Conservation (phyloP, 257 asterid species). For the Cinchona pubescens region DNA sequence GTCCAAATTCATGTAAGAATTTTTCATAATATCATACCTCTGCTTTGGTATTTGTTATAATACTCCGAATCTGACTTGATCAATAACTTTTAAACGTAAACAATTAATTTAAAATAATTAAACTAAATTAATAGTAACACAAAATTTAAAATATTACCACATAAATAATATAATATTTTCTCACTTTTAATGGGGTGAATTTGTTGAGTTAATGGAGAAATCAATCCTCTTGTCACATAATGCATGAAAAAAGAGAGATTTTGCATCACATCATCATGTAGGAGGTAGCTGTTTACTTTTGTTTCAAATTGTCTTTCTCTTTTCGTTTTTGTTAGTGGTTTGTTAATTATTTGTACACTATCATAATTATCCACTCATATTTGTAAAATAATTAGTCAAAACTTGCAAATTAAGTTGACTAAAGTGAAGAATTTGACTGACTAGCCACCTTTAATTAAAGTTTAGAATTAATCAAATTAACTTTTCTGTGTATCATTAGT, state of each 20-base stretch:
- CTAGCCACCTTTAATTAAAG: slow-evolving; percentile 18
- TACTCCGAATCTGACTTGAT: too few relatives aligned
- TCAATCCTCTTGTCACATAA: neutral
- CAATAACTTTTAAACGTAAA: too few relatives aligned
- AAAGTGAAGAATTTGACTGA: slow-evolving; percentile 7
- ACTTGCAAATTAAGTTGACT: slow-evolving; percentile 18
- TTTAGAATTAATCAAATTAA: neutral
- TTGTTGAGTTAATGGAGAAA: too few relatives aligned
- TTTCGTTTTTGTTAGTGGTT: neutral
- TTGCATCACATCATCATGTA: neutral
- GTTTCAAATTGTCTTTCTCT: neutral
- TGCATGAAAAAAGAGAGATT: neutral
- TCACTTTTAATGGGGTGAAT: too few relatives aligned
- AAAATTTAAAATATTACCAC: too few relatives aligned
- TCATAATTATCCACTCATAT: slow-evolving; percentile 38
- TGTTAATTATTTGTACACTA: neutral
- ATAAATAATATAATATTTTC: too few relatives aligned
- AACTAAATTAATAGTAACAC: too few relatives aligned
- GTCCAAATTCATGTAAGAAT: too few relatives aligned
- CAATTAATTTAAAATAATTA: too few relatives aligned
- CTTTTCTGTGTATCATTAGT: slow-evolving; percentile 2
- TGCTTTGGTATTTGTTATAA: too few relatives aligned
- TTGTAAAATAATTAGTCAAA: slow-evolving; percentile 23
- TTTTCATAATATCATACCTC: too few relatives aligned
- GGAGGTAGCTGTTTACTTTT: neutral